Evolutionary conservation across 345 rosid species (phyloP).

Genomic region (Heritiera littoralis): DNA sequence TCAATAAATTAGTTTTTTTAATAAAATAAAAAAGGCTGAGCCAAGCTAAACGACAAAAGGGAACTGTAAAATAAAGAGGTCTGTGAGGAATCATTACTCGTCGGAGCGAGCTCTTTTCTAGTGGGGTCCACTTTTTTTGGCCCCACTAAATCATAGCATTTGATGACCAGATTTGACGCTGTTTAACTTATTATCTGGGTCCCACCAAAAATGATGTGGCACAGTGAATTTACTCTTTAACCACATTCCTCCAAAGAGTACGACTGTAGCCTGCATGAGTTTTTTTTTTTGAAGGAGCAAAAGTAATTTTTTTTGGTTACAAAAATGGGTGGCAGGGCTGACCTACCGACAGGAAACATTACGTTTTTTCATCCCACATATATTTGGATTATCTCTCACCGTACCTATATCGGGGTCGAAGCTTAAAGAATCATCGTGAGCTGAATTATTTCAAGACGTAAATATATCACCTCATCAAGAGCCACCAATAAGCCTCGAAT

Average conservation of each 20-base stretch:
- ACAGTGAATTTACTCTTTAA: neutral
- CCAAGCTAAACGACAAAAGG: constrained; percentile 25
- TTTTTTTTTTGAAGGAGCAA: no score
- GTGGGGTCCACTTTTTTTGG: neutral
- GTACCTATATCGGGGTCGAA: no score
- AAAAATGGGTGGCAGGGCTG: no score
- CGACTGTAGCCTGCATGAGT: no score
- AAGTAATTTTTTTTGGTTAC: no score
- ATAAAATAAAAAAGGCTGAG: neutral
- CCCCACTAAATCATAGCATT: constrained; percentile 21
- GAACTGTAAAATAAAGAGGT: constrained; percentile 15
- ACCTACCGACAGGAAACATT: no score
- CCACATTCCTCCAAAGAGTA: neutral
- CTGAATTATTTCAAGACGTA: no score
- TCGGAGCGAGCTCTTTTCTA: neutral
- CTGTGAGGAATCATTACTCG: constrained; percentile 21
- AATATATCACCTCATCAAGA: no score
- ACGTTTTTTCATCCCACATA: no score
- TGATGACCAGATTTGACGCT: constrained; percentile 12
- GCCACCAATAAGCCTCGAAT: no score
- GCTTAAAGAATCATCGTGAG: no score
- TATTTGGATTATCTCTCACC: no score
- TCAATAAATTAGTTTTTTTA: neutral
- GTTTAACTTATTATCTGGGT: neutral
- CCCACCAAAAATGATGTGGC: neutral